Evolutionary conservation across 169 alveolate species (phyloP).

Genomic region (Cyclospora cayetanensis): DNA sequence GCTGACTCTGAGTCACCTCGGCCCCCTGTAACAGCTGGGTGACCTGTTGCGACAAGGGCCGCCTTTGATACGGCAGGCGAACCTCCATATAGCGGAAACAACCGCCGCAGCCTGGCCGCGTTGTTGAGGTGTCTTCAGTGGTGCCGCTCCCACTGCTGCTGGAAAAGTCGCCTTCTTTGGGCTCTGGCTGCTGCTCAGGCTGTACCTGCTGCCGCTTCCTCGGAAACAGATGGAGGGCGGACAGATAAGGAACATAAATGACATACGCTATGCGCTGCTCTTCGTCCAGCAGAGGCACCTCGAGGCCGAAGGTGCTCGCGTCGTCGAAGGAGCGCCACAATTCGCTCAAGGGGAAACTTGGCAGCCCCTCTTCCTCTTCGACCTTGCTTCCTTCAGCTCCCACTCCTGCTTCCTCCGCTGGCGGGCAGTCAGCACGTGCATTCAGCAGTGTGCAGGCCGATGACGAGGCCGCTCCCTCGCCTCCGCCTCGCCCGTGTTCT

Average conservation of each 20-base stretch:
- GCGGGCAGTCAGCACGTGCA: too few relatives aligned
- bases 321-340: conserved; percentile 43
- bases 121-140: too few relatives aligned
- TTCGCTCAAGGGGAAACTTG: background rate
- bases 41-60: conserved; percentile 55
- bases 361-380: background rate
- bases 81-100: conserved; percentile 60
- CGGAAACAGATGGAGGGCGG: conserved; percentile 65
- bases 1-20: conserved; percentile 54
- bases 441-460: too few relatives aligned
- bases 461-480: too few relatives aligned
- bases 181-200: background rate
- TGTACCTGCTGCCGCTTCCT: background rate
- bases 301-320: conserved; percentile 50
- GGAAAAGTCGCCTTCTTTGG: background rate
- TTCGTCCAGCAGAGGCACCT: conserved; percentile 39
- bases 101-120: too few relatives aligned
- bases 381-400: background rate
- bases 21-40: conserved; percentile 37
- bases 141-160: conserved; percentile 17
- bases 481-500: too few relatives aligned
- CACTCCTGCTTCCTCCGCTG: background rate
- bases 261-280: background rate
- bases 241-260: conserved; percentile 47
- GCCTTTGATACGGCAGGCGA: conserved; percentile 51